Evolutionary conservation across 139 green algal species (phyloP), one percentile per base, ranked within the genome.

Genomic region (Haematococcus lacustris): DNA sequence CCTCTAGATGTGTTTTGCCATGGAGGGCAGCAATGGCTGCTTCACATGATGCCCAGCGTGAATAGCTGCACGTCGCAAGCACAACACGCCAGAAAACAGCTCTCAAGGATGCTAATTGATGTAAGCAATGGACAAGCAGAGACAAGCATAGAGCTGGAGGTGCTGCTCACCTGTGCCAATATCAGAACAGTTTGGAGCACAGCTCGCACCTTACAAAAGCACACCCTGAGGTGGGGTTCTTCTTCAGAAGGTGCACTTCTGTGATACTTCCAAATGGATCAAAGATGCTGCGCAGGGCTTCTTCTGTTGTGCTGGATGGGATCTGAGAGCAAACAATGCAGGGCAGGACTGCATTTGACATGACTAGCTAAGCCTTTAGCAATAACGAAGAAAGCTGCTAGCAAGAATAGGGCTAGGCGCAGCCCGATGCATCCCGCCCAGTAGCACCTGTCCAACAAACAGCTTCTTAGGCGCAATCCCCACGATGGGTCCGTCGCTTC

Each of bases 401-500:
- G n/a, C n/a, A n/a, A n/a, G n/a, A n/a, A n/a, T n/a, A n/a, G n/a
- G n/a, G n/a, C n/a, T n/a, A n/a, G n/a, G n/a, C n/a, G n/a, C n/a
- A n/a, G n/a, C n/a, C n/a, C n/a, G n/a, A n/a, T 64, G 53, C 53
- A 7, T 7, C 53, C 65, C 35, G 35, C 38, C 74, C 35, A 72
- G 37, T 25, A 26, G 3, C 73, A 92, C 90, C 88, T 95, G 90
- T 39, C 90, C 91, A 53, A 95, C 82, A 80, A 95, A 96, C 60
- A 96, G 83, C 81, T 95, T 96, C 82, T 88, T 90, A 4, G 90
- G 90, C 39, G 90, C 88, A 60, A 96, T 86, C 33, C 81, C 87
- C 35, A 81, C 68, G 71, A 93, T 80, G 50, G 86, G 76, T 32
- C 74, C 75, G 53, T 78, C 83, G 26, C 71, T 73, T 33, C 71